Conservation (phyloP, 1,284 basidiomycete genomes). For the Gomphus bonarii region DNA sequence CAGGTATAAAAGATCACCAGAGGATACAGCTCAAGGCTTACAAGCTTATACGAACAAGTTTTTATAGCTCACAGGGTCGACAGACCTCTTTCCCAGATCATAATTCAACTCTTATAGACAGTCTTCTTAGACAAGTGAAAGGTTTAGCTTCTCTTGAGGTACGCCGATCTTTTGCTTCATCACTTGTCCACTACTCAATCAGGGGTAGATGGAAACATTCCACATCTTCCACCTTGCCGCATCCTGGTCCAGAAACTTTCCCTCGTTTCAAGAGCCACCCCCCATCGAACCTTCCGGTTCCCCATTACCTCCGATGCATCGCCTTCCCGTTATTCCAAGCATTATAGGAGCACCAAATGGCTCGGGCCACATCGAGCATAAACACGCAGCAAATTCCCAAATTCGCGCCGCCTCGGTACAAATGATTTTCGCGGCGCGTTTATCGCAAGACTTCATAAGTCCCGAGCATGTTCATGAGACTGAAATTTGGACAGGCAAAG, state of each 20-base stretch:
- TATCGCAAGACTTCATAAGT: slow-evolving; percentile 67
- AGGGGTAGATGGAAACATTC: slow-evolving; percentile 68
- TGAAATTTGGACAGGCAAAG: slow-evolving; percentile 57
- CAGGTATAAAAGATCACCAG: slow-evolving; percentile 38
- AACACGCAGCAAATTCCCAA: slow-evolving; percentile 23
- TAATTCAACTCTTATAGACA: slow-evolving; percentile 56
- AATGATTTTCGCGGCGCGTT: slow-evolving; percentile 77
- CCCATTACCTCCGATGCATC: slow-evolving; percentile 2
- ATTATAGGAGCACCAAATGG: slow-evolving; percentile 22
- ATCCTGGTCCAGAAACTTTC: slow-evolving; percentile 36
- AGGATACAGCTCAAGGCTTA: not conserved
- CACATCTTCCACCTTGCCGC: slow-evolving; percentile 65
- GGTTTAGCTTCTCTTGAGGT: slow-evolving; percentile 64
- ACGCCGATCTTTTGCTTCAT: slow-evolving; percentile 7
- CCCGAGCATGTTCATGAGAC: slow-evolving; percentile 53
- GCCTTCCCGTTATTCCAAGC: slow-evolving; percentile 12
- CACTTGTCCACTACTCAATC: not conserved
- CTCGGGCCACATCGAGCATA: slow-evolving; percentile 14
- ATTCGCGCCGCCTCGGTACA: slow-evolving; percentile 73
- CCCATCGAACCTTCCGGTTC: slow-evolving; percentile 27
- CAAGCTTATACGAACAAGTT: slow-evolving; percentile 31
- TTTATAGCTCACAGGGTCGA: slow-evolving; percentile 79
- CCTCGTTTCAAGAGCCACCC: slow-evolving; percentile 28
- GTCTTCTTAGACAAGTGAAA: slow-evolving; percentile 36
- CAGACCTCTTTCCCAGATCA: slow-evolving; percentile 72